Base-by-base conservation (phyloP, 129 eudicot genomes). In the Dittrichia graveolens region DNA sequence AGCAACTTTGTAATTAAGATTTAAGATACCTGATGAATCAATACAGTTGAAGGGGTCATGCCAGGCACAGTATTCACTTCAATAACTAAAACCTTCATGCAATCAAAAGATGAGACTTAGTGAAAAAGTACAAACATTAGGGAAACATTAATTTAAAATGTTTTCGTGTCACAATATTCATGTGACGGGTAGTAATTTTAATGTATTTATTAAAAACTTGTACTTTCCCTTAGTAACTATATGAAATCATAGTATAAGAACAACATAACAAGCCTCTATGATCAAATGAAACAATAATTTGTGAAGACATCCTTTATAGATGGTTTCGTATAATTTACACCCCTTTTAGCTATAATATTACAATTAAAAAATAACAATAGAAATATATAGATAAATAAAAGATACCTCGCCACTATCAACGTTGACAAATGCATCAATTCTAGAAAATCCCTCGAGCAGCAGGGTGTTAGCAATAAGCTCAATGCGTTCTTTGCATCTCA, bases 51-150 rank as follows among this genome's bases (percentile, higher is more conserved):
- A n/a, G 97, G 97, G 4, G 96, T 92, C 97, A 92, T 92, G 67
- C 98, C 98, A 9, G 98, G 98, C 65, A 92, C 98, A 15, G 98
- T 92, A 60, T 92, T 92, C 15, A 92, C 98, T 81, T 92, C 98
- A 8, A 92, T 92, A 12, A 92, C 81, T 49, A 89, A 75, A 49
- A 92, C 94, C 97, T 91, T 88, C 58, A 69, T 91, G 89, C 58
- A 69, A 55, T 59, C 45, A 75, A 47, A 34, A 52, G 69, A 18
- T 42, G 40, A 57, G 45, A 24, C 10, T 7, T 47, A 37, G 16
- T 13, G 34, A 35, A 6, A 2, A 43, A 14, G 41, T 9, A 39
- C 5, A 4, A 4, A 38, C 8, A 35, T 15, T 5, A 4, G 3
- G 19, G 54, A 19, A 66, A 34, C 45, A 13, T n/a, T 8, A 37